Evolutionary conservation across 1,284 basidiomycete species (phyloP).

Genomic region (Ceratobasidium sp.): DNA sequence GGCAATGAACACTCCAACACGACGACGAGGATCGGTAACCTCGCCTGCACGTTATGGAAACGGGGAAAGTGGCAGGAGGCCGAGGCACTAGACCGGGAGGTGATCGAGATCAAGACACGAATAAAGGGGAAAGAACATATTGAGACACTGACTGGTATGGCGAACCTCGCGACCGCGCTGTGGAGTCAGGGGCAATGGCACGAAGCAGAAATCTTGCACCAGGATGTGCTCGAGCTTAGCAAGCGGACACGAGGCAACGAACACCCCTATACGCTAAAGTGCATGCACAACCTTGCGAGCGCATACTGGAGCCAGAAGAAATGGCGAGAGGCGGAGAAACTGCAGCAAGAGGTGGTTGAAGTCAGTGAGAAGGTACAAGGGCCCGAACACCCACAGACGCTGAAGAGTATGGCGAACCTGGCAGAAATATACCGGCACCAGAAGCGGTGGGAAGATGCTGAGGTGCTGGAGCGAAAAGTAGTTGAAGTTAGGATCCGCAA

Average conservation of each 20-base stretch:
- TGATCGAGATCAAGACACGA: conserved; percentile 1
- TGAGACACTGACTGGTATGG: conserved; percentile 10
- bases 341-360: conserved; percentile 18
- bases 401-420: conserved; percentile 10
- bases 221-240: conserved; percentile 14
- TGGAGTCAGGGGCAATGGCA: conserved; percentile 15
- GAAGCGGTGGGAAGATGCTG: conserved; percentile 23
- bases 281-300: conserved; percentile 17
- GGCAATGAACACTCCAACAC: conserved; percentile 25
- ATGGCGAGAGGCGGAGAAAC: conserved; percentile 8
- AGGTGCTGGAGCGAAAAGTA: conserved; percentile 4
- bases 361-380: conserved; percentile 1
- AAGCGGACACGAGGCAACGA: conserved; percentile 3
- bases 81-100: not conserved
- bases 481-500: not conserved
- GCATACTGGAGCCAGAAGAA: conserved; percentile 2
- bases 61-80: conserved; percentile 23
- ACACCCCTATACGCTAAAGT: conserved; percentile 18
- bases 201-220: not conserved
- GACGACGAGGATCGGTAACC: conserved; percentile 12
- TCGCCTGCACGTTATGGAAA: conserved; percentile 19
- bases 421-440: conserved; percentile 18
- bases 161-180: conserved; percentile 9
- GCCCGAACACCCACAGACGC: conserved; percentile 9
- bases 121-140: not conserved